Conservation (phyloP, 768 basidiomycete genomes). For the Pisolithus tinctorius region DNA sequence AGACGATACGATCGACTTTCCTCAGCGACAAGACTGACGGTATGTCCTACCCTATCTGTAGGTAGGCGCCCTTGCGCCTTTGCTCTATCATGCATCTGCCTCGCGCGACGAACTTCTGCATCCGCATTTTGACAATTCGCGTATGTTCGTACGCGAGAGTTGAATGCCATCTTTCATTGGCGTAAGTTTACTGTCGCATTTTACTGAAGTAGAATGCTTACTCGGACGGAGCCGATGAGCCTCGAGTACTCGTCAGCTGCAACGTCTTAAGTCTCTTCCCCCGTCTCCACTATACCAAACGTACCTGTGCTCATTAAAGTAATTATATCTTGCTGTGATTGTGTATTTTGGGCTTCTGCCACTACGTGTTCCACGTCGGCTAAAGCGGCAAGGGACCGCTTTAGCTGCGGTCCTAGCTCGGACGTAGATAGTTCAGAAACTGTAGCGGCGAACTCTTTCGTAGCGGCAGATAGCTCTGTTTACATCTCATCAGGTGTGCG, state of each 20-base stretch:
- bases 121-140: conserved; percentile 79
- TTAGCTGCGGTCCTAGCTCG: conserved; percentile 70
- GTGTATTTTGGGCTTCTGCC: conserved; percentile 65
- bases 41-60: conserved; percentile 62
- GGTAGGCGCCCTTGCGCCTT: conserved; percentile 70
- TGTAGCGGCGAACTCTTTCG: conserved; percentile 75
- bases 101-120: conserved; percentile 61
- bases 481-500: background rate
- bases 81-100: conserved; percentile 74
- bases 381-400: conserved; percentile 60
- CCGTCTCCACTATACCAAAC: background rate
- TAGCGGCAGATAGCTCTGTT: conserved; percentile 60
- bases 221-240: conserved; percentile 80
- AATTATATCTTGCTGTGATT: conserved; percentile 77
- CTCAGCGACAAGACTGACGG: conserved; percentile 78
- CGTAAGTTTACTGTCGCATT: background rate
- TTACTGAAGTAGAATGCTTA: conserved; percentile 31
- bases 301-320: conserved; percentile 73
- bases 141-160: conserved; percentile 78
- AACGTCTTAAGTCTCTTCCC: conserved; percentile 4
- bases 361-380: conserved; percentile 70
- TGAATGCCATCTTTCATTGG: conserved; percentile 68
- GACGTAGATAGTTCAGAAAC: conserved; percentile 65
- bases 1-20: conserved; percentile 32
- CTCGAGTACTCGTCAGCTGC: conserved; percentile 89